Conservation (phyloP, 345 rosid species). For the Eucalyptus viminalis region DNA sequence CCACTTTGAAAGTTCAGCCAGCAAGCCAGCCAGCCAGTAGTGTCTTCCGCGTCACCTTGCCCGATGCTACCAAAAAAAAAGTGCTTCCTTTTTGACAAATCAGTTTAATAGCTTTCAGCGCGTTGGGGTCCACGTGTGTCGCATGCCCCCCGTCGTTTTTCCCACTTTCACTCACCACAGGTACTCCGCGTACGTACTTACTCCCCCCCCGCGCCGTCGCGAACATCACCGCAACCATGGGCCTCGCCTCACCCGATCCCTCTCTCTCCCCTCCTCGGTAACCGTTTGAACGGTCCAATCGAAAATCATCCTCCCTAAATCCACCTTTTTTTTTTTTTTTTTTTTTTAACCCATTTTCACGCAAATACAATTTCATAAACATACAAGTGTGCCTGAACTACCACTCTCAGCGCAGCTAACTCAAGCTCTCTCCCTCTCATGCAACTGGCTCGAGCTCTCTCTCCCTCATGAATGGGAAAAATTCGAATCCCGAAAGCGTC, state of each 20-base stretch:
- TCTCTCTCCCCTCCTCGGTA: neutral
- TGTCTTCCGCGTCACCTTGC: neutral
- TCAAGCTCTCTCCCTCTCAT: too few species aligned
- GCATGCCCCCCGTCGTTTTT: neutral
- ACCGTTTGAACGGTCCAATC: neutral
- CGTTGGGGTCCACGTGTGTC: neutral
- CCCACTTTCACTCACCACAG: neutral
- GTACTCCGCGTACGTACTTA: neutral
- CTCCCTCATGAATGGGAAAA: accelerated
- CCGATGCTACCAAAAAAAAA: neutral
- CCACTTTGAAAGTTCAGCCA: neutral
- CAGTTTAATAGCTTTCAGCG: neutral
- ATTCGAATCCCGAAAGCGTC: too few species aligned
- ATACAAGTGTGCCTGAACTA: too few species aligned
- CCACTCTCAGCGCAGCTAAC: too few species aligned
- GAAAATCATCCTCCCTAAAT: neutral
- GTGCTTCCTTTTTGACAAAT: neutral
- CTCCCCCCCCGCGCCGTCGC: neutral
- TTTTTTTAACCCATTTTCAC: neutral
- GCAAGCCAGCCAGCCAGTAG: neutral
- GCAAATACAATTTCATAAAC: too few species aligned
- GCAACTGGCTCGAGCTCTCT: too few species aligned
- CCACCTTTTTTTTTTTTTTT: neutral
- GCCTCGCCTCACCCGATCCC: neutral
- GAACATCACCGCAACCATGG: neutral